These are phyloP conservation scores for Penicillium occitanis DNA, from an alignment of 2,329 filamentous ascomycete genomes.

Conservation along the genomic window DNA sequence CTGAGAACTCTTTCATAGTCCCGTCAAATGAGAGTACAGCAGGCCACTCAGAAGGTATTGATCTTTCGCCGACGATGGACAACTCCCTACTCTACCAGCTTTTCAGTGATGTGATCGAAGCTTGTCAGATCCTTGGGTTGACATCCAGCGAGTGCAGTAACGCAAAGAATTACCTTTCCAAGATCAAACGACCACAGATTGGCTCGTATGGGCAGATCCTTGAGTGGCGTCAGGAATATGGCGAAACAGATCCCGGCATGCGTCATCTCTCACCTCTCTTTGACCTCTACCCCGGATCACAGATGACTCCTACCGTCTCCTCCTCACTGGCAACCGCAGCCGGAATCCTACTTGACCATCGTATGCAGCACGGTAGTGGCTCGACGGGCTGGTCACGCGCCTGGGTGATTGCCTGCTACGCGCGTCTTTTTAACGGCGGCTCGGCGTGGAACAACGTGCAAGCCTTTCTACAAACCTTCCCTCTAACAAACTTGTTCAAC, in stretches of 20 bases:
- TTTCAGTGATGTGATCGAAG: conserved; percentile 7
- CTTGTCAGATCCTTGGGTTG: not conserved
- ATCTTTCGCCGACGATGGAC: not conserved
- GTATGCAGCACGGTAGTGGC: conserved; percentile 30
- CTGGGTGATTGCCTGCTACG: conserved; percentile 50
- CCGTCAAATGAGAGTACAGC: not conserved
- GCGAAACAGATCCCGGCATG: conserved; percentile 48
- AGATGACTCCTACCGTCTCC: not conserved
- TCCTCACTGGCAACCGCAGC: not conserved
- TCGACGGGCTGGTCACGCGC: conserved; percentile 52
- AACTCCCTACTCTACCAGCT: conserved; percentile 19
- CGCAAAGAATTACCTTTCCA: conserved; percentile 16
- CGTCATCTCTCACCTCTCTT: conserved; percentile 48
- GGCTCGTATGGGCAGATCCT: conserved; percentile 31
- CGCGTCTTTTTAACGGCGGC: conserved; percentile 42
- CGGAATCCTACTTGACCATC: conserved; percentile 28
- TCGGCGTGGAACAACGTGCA: conserved; percentile 33
- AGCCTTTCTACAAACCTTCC: not conserved
- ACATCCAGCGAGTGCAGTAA: conserved; percentile 16
- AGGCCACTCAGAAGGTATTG: not conserved
- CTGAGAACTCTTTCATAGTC: conserved; percentile 3
- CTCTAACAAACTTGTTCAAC: conserved; percentile 38
- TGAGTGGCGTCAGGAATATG: conserved; percentile 37
- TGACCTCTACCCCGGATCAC: not conserved
- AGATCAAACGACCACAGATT: conserved; percentile 24